Percentiles rank a stretch among this genome's conserved stretches.
phyloP scores from a whole-genome alignment of 139 green algal genomes.

The Chlamydomonas applanata region DNA sequence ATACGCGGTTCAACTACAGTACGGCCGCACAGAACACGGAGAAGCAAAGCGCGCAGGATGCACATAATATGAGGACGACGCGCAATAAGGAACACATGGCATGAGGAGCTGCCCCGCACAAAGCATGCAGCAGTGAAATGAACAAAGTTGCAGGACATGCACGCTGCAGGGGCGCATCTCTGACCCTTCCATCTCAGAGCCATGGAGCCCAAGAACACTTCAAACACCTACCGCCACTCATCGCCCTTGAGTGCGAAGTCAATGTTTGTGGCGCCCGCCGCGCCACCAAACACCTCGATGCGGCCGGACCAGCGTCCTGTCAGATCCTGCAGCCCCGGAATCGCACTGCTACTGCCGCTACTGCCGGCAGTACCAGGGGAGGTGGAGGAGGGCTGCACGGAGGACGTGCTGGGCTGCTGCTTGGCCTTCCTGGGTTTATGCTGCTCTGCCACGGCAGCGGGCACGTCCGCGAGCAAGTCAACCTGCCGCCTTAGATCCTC shows the following conservation, averaged over 20 bases:
- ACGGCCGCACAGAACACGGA: no score
- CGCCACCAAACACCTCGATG: conserved; percentile 73
- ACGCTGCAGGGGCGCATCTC: no score
- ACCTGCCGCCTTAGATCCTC: background rate
- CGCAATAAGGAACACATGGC: no score
- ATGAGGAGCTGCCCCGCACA: no score
- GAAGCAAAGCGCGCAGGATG: no score
- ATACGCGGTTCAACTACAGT: no score
- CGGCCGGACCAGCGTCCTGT: conserved; percentile 68
- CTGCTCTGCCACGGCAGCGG: background rate
- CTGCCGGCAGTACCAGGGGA: background rate
- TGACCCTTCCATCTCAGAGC: no score
- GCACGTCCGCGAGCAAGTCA: background rate
- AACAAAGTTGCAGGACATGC: no score
- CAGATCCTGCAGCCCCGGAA: conserved; percentile 76
- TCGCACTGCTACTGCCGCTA: background rate
- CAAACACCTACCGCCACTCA: conserved; percentile 58
- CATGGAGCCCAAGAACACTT: no score
- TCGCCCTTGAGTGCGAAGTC: conserved; percentile 75
- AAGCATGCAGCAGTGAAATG: no score
- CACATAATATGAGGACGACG: no score
- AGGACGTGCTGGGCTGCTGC: background rate
- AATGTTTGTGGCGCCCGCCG: conserved; percentile 49
- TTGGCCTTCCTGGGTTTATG: background rate
- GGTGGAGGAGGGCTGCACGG: background rate